Evolutionary conservation across 768 basidiomycete species (phyloP).

Genomic region (Russula sp.): DNA sequence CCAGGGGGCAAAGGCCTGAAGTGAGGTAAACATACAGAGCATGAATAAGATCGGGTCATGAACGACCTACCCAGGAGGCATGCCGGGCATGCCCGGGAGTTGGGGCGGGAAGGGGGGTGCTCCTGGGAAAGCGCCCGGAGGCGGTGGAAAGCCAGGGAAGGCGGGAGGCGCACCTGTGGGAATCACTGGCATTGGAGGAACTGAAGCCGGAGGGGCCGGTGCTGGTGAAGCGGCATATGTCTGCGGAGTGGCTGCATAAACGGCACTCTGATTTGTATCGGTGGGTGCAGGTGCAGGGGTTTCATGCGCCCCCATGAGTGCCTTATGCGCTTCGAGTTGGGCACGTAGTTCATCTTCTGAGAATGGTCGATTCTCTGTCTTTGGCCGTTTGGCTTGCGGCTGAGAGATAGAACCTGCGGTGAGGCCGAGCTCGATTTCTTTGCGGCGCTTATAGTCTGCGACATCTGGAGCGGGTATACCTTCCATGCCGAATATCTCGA

Average conservation of each 20-base stretch:
- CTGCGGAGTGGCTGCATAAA: constrained; percentile 73
- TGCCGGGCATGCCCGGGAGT: constrained; percentile 38
- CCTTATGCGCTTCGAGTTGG: constrained; percentile 86
- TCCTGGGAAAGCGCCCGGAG: constrained; percentile 42
- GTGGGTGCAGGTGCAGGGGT: constrained; percentile 39
- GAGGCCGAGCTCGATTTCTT: constrained; percentile 90
- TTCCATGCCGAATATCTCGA: constrained; percentile 99
- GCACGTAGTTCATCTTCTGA: constrained; percentile 81
- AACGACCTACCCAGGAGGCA: constrained; percentile 40
- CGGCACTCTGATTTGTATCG: constrained; percentile 50
- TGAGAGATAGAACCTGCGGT: constrained; percentile 78
- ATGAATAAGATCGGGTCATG: constrained; percentile 37
- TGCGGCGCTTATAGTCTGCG: constrained; percentile 93
- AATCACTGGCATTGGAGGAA: constrained; percentile 39
- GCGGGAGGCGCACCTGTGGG: constrained; percentile 45
- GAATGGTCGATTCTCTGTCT: constrained; percentile 71
- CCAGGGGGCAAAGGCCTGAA: constrained; percentile 36
- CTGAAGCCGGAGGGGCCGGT: constrained; percentile 34
- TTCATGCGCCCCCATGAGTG: constrained; percentile 74
- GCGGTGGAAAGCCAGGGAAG: constrained; percentile 46
- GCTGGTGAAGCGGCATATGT: constrained; percentile 55
- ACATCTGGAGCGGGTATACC: constrained; percentile 93
- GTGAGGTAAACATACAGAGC: constrained; percentile 39
- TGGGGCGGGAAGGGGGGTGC: constrained; percentile 39
- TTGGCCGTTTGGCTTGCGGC: constrained; percentile 76